These are phyloP conservation scores for Cytospora chrysosperma DNA, from an alignment of 2,329 filamentous ascomycete species.

Conservation along the genomic window DNA sequence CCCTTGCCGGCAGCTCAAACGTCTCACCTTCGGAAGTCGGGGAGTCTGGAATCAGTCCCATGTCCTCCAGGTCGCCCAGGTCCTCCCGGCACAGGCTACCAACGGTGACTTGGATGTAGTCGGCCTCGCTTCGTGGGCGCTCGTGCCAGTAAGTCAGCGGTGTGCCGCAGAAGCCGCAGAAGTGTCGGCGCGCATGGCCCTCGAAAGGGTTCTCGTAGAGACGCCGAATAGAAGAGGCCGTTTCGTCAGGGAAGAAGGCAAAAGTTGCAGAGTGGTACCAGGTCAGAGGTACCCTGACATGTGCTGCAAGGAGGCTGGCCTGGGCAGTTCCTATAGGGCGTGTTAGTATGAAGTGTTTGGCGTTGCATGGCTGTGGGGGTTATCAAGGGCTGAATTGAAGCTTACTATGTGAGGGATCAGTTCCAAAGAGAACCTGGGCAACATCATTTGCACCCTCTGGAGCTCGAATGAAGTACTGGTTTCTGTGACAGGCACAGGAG, in stretches of 20 bases:
- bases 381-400: conserved; percentile 28
- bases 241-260: conserved; percentile 77
- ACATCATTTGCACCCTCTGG: conserved; percentile 56
- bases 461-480: conserved; percentile 73
- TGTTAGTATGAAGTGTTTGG: conserved; percentile 23
- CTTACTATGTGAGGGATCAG: conserved; percentile 69
- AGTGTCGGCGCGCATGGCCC: conserved; percentile 66
- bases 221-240: conserved; percentile 63
- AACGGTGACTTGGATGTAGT: conserved; percentile 79
- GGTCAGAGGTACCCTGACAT: conserved; percentile 75
- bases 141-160: conserved; percentile 84
- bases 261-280: conserved; percentile 79
- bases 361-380: neutral
- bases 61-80: conserved; percentile 68
- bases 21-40: conserved; percentile 30
- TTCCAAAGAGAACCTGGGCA: conserved; percentile 74
- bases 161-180: conserved; percentile 91
- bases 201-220: conserved; percentile 62
- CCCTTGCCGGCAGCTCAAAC: conserved; percentile 29
- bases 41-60: conserved; percentile 65
- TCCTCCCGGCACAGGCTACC: conserved; percentile 73
- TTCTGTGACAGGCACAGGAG: conserved; percentile 82
- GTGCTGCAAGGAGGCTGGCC: conserved; percentile 73
- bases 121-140: conserved; percentile 64
- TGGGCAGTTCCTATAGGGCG: conserved; percentile 56